Conservation (phyloP, 768 basidiomycete species). For the Cyclocybe cylindracea region DNA sequence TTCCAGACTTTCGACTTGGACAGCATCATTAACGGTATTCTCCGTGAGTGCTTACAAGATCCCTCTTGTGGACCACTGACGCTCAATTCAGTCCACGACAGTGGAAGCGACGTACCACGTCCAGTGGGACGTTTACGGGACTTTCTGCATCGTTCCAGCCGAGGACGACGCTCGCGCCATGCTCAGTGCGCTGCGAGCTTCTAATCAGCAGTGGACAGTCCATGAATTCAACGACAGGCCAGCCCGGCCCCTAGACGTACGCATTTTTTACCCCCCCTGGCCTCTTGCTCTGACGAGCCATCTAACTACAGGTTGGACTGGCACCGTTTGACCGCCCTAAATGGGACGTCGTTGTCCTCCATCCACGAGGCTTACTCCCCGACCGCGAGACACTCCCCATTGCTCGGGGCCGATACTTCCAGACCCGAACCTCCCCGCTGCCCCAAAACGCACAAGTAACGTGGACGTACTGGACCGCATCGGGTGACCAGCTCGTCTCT, state of each 20-base stretch:
- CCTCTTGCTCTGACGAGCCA: neutral
- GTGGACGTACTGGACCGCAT: constrained; percentile 10
- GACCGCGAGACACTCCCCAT: constrained; percentile 7
- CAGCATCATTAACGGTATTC: constrained; percentile 9
- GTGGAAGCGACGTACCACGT: constrained; percentile 10
- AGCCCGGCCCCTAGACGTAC: constrained; percentile 7
- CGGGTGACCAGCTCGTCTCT: constrained; percentile 8
- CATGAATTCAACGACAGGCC: neutral
- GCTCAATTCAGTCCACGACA: neutral
- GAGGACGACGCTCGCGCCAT: constrained; percentile 7
- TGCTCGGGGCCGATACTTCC: constrained; percentile 1
- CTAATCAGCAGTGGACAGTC: constrained; percentile 6
- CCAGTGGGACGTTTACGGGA: constrained; percentile 12
- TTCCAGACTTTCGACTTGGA: constrained; percentile 6
- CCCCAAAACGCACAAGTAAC: neutral
- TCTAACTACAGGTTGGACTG: constrained; percentile 6
- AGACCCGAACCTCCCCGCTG: neutral
- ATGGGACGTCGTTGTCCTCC: constrained; percentile 12
- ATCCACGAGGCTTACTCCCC: constrained; percentile 12
- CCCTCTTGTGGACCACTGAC: neutral
- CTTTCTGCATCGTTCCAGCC: constrained; percentile 12
- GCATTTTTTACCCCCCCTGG: neutral
- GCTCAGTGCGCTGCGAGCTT: constrained; percentile 4
- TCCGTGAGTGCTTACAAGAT: constrained; percentile 9
- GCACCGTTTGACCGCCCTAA: constrained; percentile 7